Evolutionary conservation across 495 filamentous ascomycete genomes (phyloP), one percentile per base, ranked within the genome.

Genomic region (Physcia stellaris): DNA sequence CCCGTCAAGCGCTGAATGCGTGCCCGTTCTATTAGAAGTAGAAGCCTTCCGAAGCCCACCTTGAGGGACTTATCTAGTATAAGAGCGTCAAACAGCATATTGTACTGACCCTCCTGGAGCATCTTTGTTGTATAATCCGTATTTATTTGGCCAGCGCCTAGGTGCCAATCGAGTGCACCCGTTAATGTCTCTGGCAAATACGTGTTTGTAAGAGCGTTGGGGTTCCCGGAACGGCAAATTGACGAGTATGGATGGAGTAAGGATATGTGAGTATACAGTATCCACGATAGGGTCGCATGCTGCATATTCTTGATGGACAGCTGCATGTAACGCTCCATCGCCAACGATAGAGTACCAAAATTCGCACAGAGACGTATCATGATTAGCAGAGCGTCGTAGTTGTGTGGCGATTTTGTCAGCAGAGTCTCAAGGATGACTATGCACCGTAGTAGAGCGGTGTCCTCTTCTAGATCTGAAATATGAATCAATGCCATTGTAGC

Each of bases 281-380:
- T 67, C 45, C 77, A 73, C 11, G 70, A 62, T 32, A 77, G 54
- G 16, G 67, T 70, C 44, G 76, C 71, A 42, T 66, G 66, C 47
- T 78, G 74, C 20, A 77, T 52, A 30, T 78, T 71, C 43, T 78
- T 78, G 36, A 78, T 64, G 15, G 70, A 70, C 13, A 78, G 57
- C 28, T 61, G 66, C 39, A 61, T 59, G 42, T 76, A 77, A 4
- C 58, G 60, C 23, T 56, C 61, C 46, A 75, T 45, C 3, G 74
- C 73, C 9, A 68, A 58, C 4, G 68, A 69, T 12, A 62, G 63
- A 30, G 66, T 65, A 6, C 74, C 74, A 10, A 78, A 39, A 27
- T 64, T 55, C 22, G 69, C 56, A 44, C 73, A 73, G 21, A 74
- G 49, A 9, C 73, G 61, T 2, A 72, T 61, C 26, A 77, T 55